Percentiles rank a stretch among this genome's conserved stretches.
phyloP scores from a whole-genome alignment of 2,329 filamentous ascomycete species.

The Thermomyces lanuginosus region DNA sequence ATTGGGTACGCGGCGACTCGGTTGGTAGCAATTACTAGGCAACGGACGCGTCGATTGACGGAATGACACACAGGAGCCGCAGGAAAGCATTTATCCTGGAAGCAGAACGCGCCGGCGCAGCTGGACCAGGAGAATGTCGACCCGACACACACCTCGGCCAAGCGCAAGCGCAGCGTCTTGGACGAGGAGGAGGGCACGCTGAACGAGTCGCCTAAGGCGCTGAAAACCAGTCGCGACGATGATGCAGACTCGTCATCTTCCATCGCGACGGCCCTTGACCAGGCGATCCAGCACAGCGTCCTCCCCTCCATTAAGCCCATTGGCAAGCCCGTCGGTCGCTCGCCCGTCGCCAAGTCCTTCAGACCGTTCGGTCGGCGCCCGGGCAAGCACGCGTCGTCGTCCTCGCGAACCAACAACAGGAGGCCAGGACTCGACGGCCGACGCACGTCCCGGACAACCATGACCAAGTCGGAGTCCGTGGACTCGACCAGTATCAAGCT shows the following conservation, averaged over 20 bases:
- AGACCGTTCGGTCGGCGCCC: conserved; percentile 54
- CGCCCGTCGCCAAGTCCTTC: conserved; percentile 55
- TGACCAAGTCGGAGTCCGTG: too few relatives aligned
- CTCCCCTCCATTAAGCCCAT: conserved; percentile 37
- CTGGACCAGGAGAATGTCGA: conserved; percentile 46
- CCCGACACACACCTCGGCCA: conserved; percentile 34
- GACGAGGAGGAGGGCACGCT: conserved; percentile 15
- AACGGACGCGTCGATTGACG: background rate
- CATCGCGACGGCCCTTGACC: conserved; percentile 5
- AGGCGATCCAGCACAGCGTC: conserved; percentile 13
- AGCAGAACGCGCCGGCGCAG: too few relatives aligned
- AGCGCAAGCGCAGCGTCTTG: conserved; percentile 24
- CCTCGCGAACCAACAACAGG: too few relatives aligned
- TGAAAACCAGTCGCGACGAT: conserved; percentile 30
- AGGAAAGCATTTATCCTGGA: too few relatives aligned
- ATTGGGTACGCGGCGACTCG: too few relatives aligned
- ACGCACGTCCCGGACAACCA: background rate
- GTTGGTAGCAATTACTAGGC: too few relatives aligned
- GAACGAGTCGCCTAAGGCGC: conserved; percentile 29
- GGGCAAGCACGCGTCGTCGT: conserved; percentile 38
- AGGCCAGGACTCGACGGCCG: background rate
- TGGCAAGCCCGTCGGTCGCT: conserved; percentile 61
- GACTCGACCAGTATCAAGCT: too few relatives aligned
- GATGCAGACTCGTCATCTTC: conserved; percentile 14
- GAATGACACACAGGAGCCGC: too few relatives aligned